Base-by-base conservation (phyloP, 768 basidiomycete genomes). In the Tylopilus rubrobrunneus region DNA sequence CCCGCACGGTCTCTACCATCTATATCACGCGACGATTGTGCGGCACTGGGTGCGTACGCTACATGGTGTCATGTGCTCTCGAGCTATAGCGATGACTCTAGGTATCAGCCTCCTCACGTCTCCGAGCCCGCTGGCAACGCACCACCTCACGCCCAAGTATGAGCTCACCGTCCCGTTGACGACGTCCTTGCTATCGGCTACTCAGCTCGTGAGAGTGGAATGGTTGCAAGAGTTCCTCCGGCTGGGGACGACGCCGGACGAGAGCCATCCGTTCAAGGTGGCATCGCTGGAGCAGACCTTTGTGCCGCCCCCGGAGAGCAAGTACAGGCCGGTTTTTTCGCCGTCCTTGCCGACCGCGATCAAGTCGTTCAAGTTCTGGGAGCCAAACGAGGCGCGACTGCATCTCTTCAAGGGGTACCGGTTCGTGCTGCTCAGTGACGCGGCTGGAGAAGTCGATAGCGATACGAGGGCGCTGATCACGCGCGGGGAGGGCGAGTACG, bases 201-300 rank as follows among this genome's bases (percentile, higher is more conserved):
- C 78, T 14, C 74, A 77, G 11, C 77, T 90, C 45, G 86, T 86
- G 31, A 88, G 76, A 53, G 74, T 77, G 0, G 83, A 85, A 45
- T 92, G 89, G 89, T 68, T 90, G 25, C 66, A 69, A 7, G 83
- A 89, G 51, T 62, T 88, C 29, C 55, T 89, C 29, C 75, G 77
- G 2, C 71, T 82, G 0, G 83, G 83, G 8, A 67, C 60, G 17
- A 59, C 73, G 11, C 66, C 71, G 5, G 64, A 64, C 4, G 66
- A 69, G 14, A 56, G 63, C 2, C 68, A 78, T 37, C 63, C 69
- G 3, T 64, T 71, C 10, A 69, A 62, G 42, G 69, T 66, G 8
- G 28, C 71, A 0, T 58, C 67, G n/a, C 70, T 87, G 8, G 85
- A 87, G 62, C 66, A 76, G 19, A 61, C 67, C 0, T 87, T 82